Base-by-base conservation (phyloP, 2,329 filamentous ascomycete genomes). In the Fusarium mangiferae region DNA sequence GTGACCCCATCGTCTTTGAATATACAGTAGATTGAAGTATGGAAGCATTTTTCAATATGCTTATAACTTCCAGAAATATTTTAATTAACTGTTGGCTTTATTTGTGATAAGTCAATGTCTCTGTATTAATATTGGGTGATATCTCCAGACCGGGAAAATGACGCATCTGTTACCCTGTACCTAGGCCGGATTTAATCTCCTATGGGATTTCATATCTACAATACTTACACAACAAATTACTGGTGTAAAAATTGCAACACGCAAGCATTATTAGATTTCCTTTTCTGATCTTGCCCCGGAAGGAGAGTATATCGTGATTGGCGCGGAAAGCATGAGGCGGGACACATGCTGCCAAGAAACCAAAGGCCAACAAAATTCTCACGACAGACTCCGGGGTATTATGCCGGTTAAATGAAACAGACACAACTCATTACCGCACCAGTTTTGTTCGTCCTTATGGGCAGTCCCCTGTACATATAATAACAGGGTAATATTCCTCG, bases 1-100 rank as follows among this genome's bases (percentile, higher is more conserved):
- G 1, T 30, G 3, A 22, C 45, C 22, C 18, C 0, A 14, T 15
- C 0, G 12, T 22, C 13, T 30, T 5, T 24, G 1, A 33, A 22
- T 11, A n/a, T n/a, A 33, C 14, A 14, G 28, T 7, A 5, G 15
- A 49, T 33, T 15, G n/a, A 22, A 18, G 11, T 7, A 9, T 24
- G 11, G 7, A 42, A n/a, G 22, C 20, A 42, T 7, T 24, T 18
- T n/a, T 12, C 15, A 33, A 33, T 49, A 12, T 10, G 14, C 9
- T 17, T 3, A 33, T n/a, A 4, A n/a, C 20, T 33, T 30, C 0
- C 6, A 15, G 10, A 14, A 49, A 22, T 3, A 8, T 3, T 10
- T 22, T 1, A 17, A 49, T 10, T 12, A 8, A 8, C 8, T n/a
- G n/a, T 17, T 17, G 7, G 0, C 18, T n/a, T 10, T 11, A 30